A percentile compares a stretch with the other conserved stretches of the same genome.
phyloP scores from a whole-genome alignment of 257 asterid genomes.

The Nicotiana otophora region DNA sequence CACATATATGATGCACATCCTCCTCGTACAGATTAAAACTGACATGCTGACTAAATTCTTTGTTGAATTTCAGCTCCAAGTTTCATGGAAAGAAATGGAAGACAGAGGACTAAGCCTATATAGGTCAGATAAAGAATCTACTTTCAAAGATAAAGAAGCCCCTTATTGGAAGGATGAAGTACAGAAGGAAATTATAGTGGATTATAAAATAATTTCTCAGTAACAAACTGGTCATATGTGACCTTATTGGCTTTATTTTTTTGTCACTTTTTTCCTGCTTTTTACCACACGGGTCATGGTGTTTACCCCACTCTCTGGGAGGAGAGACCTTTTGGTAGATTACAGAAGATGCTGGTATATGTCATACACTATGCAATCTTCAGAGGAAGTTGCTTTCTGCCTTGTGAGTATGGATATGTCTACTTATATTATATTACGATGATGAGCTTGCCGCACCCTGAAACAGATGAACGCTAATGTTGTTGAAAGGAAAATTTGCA shows the following conservation, averaged over 20 bases:
- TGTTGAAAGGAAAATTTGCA: constrained; percentile 31
- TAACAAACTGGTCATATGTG: constrained; percentile 8
- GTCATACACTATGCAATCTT: constrained; percentile 23
- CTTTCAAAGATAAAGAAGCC: constrained; percentile 6
- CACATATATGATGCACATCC: background rate
- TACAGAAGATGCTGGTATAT: constrained; percentile 19
- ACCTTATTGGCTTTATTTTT: constrained; percentile 29
- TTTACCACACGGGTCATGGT: constrained; percentile 4
- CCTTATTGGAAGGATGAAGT: constrained; percentile 17
- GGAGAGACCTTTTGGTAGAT: constrained; percentile 26
- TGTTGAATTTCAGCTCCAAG: constrained; percentile 41
- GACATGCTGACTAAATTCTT: background rate
- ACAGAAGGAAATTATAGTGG: constrained; percentile 20
- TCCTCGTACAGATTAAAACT: background rate
- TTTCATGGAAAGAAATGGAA: constrained; percentile 33
- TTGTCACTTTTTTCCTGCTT: constrained; percentile 11
- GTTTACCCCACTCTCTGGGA: constrained; percentile 21
- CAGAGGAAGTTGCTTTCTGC: constrained; percentile 25
- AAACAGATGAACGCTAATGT: constrained; percentile 9
- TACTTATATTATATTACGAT: background rate
- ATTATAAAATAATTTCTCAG: constrained; percentile 12
- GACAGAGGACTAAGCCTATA: constrained; percentile 18
- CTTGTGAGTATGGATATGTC: constrained; percentile 44
- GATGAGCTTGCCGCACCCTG: constrained; percentile 12
- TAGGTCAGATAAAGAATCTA: constrained; percentile 18